These are phyloP conservation scores for Cladophialophora immunda DNA, from an alignment of 2,329 filamentous ascomycete genomes.

Conservation along the genomic window DNA sequence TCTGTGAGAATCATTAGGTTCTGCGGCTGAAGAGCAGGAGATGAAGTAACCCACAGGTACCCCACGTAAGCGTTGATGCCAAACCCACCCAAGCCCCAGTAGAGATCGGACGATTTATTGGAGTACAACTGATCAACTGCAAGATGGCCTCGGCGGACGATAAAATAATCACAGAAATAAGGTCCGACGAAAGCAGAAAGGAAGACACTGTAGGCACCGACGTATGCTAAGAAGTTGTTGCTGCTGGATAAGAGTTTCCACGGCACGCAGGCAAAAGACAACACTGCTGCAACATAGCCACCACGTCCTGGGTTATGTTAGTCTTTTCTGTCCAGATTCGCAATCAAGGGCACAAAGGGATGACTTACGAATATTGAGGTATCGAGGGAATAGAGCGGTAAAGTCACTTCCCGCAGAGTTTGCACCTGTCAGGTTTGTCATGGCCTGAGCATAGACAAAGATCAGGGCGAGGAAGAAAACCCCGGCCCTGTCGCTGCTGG, in stretches of 20 bases:
- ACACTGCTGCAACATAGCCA: conserved; percentile 78
- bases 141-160: conserved; percentile 82
- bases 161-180: conserved; percentile 85
- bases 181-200: conserved; percentile 93
- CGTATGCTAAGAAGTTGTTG: conserved; percentile 86
- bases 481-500: conserved; percentile 68
- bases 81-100: conserved; percentile 76
- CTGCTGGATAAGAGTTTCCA: conserved; percentile 74
- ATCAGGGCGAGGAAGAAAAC: conserved; percentile 72
- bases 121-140: conserved; percentile 82
- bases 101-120: conserved; percentile 67
- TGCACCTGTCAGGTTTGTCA: conserved; percentile 16
- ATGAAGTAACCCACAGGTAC: conserved; percentile 20
- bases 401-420: conserved; percentile 34
- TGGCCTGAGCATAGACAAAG: conserved; percentile 53
- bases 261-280: conserved; percentile 87
- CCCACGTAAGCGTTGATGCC: conserved; percentile 77
- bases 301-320: conserved; percentile 8
- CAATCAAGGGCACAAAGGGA: conserved; percentile 5
- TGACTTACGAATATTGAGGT: conserved; percentile 28
- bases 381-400: conserved; percentile 36
- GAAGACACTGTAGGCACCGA: conserved; percentile 91
- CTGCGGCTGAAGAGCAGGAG: conserved; percentile 5
- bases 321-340: neutral
- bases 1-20: conserved; percentile 48